phyloP scores from a whole-genome alignment of 345 rosid species.

The Rubroshorea leprosula region DNA sequence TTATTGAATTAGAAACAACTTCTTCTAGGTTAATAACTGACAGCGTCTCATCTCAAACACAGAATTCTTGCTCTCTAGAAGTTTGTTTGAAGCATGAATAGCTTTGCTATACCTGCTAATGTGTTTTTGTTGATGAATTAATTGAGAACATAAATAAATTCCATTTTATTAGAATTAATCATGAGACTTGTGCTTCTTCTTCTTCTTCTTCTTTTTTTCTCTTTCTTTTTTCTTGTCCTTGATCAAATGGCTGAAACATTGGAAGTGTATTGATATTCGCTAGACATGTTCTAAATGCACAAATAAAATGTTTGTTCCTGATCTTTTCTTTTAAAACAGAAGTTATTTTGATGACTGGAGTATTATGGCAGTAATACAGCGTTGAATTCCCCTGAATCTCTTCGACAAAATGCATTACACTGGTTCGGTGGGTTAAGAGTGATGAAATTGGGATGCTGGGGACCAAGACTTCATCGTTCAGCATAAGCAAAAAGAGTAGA shows the following conservation, averaged over 20 bases:
- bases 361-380: no score
- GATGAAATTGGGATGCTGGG: no score
- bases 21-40: not conserved
- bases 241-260: conserved; percentile 1
- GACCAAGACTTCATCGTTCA: not conserved
- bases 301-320: no score
- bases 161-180: not conserved
- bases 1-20: conserved; percentile 1
- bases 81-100: not conserved
- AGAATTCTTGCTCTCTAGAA: not conserved
- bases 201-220: not conserved
- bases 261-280: not conserved
- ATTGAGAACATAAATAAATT: not conserved
- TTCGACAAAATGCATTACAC: not conserved
- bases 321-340: no score
- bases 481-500: not conserved
- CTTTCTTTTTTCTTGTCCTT: no score
- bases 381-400: no score
- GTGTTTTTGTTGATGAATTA: not conserved
- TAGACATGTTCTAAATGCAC: no score
- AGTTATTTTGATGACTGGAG: no score
- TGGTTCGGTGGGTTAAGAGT: no score
- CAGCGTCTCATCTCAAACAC: not conserved
- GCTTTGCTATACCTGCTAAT: not conserved
- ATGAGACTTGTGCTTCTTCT: not conserved